phyloP scores from a whole-genome alignment of 2,329 filamentous ascomycete species.

The Diaporthe citri region DNA sequence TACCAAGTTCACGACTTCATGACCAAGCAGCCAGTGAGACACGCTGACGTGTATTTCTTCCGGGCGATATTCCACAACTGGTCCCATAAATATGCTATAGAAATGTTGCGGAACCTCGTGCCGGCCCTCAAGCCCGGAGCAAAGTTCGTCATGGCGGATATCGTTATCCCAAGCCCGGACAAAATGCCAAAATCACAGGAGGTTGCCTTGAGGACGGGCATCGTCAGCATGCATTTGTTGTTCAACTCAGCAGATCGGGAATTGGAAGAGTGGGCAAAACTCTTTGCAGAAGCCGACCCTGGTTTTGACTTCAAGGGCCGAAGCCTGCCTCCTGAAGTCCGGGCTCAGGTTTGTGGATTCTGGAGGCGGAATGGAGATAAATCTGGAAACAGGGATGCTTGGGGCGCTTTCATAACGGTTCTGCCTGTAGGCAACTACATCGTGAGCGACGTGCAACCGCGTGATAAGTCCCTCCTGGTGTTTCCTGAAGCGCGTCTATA shows the following conservation, averaged over 20 bases:
- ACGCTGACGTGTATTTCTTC: slow-evolving; percentile 48
- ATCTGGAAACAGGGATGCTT: not conserved
- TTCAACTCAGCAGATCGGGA: slow-evolving; percentile 26
- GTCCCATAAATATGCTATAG: slow-evolving; percentile 49
- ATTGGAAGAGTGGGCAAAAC: slow-evolving; percentile 8
- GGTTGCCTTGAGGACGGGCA: not conserved
- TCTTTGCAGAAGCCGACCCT: slow-evolving; percentile 12
- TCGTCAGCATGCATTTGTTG: slow-evolving; percentile 29
- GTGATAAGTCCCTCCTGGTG: too few relatives aligned
- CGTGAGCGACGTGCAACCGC: too few relatives aligned
- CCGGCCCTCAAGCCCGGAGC: slow-evolving; percentile 48
- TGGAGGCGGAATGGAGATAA: slow-evolving; percentile 6
- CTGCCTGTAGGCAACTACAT: too few relatives aligned
- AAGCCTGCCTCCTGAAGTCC: slow-evolving; percentile 7
- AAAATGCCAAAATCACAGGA: slow-evolving; percentile 26
- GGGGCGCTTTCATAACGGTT: not conserved
- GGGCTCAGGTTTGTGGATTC: slow-evolving; percentile 13
- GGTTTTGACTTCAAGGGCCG: slow-evolving; percentile 21
- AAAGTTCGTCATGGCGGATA: slow-evolving; percentile 46
- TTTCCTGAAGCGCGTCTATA: too few relatives aligned
- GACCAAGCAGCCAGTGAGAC: slow-evolving; percentile 44
- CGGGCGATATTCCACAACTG: slow-evolving; percentile 52
- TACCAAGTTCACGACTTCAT: slow-evolving; percentile 49
- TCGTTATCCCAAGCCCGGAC: slow-evolving; percentile 43
- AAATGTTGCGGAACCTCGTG: slow-evolving; percentile 49